A percentile compares a stretch with the other conserved stretches of the same genome.
phyloP scores from a whole-genome alignment of 2,329 filamentous ascomycete species.

The Aureobasidium sp. region DNA sequence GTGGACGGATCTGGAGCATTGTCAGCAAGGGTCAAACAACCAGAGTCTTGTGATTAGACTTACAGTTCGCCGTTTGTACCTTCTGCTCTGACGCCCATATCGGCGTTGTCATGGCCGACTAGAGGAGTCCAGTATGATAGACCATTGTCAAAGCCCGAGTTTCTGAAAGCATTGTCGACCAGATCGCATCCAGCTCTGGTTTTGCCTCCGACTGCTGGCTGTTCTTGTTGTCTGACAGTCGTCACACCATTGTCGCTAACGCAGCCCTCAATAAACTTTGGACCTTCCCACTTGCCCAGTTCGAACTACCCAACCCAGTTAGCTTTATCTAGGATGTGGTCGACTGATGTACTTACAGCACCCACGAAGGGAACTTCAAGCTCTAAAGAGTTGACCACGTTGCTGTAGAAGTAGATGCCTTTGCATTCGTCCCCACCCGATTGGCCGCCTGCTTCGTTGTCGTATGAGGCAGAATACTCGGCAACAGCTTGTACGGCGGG shows the following conservation, averaged over 20 bases:
- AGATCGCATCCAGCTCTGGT: background rate
- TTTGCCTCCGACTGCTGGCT: background rate
- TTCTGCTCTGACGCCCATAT: background rate
- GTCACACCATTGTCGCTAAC: background rate
- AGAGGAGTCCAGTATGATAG: background rate
- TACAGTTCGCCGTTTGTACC: background rate
- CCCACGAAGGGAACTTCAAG: background rate
- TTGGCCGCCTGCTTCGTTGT: background rate
- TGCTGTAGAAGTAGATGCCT: slow-evolving; percentile 1
- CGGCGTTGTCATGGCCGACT: background rate
- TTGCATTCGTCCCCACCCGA: background rate
- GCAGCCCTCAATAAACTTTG: background rate
- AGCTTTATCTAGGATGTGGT: background rate
- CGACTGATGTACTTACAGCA: background rate
- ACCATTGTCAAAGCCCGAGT: background rate
- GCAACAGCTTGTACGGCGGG: background rate
- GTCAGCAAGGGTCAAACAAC: background rate
- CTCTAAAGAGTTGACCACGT: background rate
- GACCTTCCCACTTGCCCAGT: background rate
- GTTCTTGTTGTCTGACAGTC: background rate
- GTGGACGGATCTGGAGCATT: background rate
- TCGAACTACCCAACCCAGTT: background rate
- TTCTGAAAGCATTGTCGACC: background rate
- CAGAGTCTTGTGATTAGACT: background rate
- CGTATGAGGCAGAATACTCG: background rate